Evolutionary conservation across 116 monocot species (phyloP).

Genomic region (Phalaenopsis hybrid): DNA sequence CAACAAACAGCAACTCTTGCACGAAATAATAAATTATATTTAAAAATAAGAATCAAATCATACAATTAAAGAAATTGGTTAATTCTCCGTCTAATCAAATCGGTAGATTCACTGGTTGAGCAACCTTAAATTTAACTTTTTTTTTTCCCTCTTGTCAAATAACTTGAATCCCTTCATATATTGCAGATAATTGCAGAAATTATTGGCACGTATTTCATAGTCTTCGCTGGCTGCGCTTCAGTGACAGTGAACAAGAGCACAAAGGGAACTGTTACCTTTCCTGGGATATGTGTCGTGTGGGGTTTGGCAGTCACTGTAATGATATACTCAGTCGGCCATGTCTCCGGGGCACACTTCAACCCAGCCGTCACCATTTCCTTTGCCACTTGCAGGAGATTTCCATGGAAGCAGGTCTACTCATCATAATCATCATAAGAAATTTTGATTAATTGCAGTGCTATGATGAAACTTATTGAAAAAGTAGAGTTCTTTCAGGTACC

Average conservation of each 20-base stretch:
- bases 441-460: no score
- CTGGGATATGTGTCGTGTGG: slow-evolving; percentile 75
- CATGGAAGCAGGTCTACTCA: slow-evolving; percentile 64
- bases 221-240: slow-evolving; percentile 58
- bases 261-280: slow-evolving; percentile 46
- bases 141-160: not conserved
- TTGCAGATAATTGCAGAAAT: slow-evolving; percentile 58
- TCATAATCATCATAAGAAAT: no score
- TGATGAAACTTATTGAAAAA: no score
- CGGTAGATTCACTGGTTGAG: slow-evolving; percentile 1
- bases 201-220: slow-evolving; percentile 45
- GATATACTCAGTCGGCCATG: slow-evolving; percentile 83
- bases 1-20: no score
- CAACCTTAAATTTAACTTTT: not conserved
- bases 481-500: slow-evolving; percentile 36
- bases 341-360: slow-evolving; percentile 94
- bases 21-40: no score
- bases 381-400: slow-evolving; percentile 58
- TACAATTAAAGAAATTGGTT: no score
- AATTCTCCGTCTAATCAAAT: not conserved
- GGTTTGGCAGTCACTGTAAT: slow-evolving; percentile 70
- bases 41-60: no score
- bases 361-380: slow-evolving; percentile 90
- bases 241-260: slow-evolving; percentile 52
- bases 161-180: slow-evolving; percentile 20